A percentile compares a stretch with the other conserved stretches of the same genome.
Evolutionary conservation across 495 filamentous ascomycete species (phyloP).

Genomic region (Penicillium goetzii): DNA sequence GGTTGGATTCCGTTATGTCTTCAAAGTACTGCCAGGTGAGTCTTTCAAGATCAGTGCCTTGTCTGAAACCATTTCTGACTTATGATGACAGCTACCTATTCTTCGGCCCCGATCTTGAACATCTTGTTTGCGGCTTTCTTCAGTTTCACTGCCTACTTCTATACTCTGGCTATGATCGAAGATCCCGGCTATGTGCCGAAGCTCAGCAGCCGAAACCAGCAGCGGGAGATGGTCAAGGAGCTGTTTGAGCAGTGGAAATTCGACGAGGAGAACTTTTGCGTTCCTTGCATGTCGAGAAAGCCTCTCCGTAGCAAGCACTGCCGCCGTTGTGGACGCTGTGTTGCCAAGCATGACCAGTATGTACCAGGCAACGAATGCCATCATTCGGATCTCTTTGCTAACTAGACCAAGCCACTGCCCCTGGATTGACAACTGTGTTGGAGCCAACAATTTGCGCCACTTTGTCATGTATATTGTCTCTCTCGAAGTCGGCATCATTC

Average conservation of each 20-base stretch:
- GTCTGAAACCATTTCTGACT: neutral
- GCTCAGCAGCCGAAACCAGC: conserved; percentile 80
- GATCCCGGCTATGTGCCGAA: conserved; percentile 97
- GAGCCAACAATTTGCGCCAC: conserved; percentile 91
- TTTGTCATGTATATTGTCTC: conserved; percentile 87
- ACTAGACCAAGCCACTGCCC: conserved; percentile 84
- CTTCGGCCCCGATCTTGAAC: conserved; percentile 69
- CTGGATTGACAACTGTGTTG: conserved; percentile 96
- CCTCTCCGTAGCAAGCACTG: conserved; percentile 96
- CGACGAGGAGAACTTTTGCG: conserved; percentile 92
- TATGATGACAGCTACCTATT: conserved; percentile 59
- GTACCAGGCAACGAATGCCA: conserved; percentile 32
- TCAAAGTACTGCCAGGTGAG: conserved; percentile 71
- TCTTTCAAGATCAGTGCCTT: conserved; percentile 18
- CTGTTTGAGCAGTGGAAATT: conserved; percentile 83
- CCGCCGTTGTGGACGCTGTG: conserved; percentile 83
- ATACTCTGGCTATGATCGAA: conserved; percentile 77
- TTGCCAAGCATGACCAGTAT: conserved; percentile 97
- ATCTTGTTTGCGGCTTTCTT: conserved; percentile 69
- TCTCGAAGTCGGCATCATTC: conserved; percentile 72
- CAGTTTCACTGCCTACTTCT: conserved; percentile 78
- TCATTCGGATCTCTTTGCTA: conserved; percentile 41
- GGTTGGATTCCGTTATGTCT: conserved; percentile 75
- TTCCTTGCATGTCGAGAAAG: conserved; percentile 88
- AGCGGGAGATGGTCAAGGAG: conserved; percentile 84